phyloP scores from a whole-genome alignment of 179 eudicot genomes.

The Amaranthus tricolor region DNA sequence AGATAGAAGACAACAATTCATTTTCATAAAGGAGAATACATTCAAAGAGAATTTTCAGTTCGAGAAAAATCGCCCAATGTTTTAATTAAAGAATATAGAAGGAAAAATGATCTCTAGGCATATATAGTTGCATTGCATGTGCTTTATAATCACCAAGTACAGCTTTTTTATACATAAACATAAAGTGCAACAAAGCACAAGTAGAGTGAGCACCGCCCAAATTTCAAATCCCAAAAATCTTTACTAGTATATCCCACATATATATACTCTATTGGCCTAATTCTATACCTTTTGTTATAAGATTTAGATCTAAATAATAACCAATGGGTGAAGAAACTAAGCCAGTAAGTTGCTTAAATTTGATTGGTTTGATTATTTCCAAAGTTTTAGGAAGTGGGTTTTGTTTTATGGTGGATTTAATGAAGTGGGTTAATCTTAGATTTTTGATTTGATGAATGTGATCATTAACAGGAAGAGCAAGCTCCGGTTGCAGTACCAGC shows the following conservation, averaged over 20 bases:
- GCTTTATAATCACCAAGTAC: constrained; percentile 47
- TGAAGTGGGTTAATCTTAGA: constrained; percentile 16
- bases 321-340: constrained; percentile 83
- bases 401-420: constrained; percentile 11
- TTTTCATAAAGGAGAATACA: background rate
- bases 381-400: constrained; percentile 20
- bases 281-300: constrained; percentile 1
- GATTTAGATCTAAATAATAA: background rate
- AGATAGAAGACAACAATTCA: too few relatives aligned
- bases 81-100: background rate
- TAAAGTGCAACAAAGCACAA: constrained; percentile 18
- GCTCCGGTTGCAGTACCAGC: constrained; percentile 22
- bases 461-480: constrained; percentile 26
- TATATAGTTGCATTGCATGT: constrained; percentile 58
- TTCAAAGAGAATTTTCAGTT: background rate
- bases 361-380: constrained; percentile 11
- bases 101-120: background rate
- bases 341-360: constrained; percentile 40
- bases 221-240: constrained; percentile 17
- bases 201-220: constrained; percentile 45
- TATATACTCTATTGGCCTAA: constrained; percentile 21
- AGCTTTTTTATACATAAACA: constrained; percentile 24
- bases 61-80: background rate
- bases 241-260: too few relatives aligned
- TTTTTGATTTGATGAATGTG: background rate